Evolutionary conservation across 768 basidiomycete species (phyloP).

Genomic region (Pleurotus cornucopiae): DNA sequence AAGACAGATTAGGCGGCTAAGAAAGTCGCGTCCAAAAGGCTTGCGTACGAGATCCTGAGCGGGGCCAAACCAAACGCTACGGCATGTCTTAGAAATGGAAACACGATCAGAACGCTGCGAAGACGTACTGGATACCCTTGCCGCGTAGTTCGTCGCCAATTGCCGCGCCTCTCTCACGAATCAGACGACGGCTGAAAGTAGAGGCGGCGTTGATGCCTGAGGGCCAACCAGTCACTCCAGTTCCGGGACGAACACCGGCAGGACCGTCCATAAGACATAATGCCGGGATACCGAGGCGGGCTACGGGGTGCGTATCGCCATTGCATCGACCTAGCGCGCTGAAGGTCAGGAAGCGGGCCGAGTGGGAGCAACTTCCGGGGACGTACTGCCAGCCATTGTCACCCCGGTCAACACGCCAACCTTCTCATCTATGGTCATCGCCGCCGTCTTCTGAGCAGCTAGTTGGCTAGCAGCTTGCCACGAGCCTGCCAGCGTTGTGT

Average conservation of each 20-base stretch:
- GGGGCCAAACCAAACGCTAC: conserved; percentile 3
- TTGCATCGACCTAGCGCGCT: not conserved
- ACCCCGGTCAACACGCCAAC: conserved; percentile 3
- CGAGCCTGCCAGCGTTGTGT: not conserved
- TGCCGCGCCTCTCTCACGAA: conserved; percentile 57
- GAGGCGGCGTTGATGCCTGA: conserved; percentile 42
- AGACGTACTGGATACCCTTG: conserved; percentile 50
- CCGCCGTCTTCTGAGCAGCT: not conserved
- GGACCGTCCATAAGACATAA: conserved; percentile 5
- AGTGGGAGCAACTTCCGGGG: not conserved
- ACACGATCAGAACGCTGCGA: not conserved
- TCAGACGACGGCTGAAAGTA: conserved; percentile 57
- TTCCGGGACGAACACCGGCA: conserved; percentile 4
- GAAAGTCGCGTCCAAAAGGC: not conserved
- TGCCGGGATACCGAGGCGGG: conserved; percentile 3
- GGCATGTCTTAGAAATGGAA: not conserved
- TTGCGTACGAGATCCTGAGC: conserved; percentile 2
- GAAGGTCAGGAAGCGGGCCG: not conserved
- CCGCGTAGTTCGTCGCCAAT: conserved; percentile 64
- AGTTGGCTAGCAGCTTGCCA: conserved; percentile 1
- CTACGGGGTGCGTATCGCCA: not conserved
- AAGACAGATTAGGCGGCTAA: not conserved
- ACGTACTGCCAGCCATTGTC: conserved; percentile 5
- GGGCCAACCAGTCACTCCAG: conserved; percentile 3
- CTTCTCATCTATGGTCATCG: conserved; percentile 6